A percentile compares a stretch with the other conserved stretches of the same genome.
These are phyloP conservation scores for Dryas drummondii DNA, from an alignment of 306 rosid genomes.

Conservation along the genomic window DNA sequence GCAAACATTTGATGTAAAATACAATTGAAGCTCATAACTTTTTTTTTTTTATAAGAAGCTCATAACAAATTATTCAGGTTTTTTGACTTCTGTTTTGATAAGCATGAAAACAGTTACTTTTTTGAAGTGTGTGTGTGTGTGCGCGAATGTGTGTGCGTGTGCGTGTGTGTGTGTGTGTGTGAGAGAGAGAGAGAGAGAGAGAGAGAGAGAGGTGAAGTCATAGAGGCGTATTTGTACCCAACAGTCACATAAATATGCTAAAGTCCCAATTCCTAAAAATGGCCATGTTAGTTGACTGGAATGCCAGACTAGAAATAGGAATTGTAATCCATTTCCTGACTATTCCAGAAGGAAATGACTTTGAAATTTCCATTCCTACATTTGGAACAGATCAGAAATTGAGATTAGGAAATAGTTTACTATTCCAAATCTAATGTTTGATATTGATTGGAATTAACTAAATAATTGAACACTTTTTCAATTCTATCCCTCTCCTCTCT, in stretches of 20 bases:
- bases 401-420: no score
- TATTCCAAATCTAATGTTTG: no score
- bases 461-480: no score
- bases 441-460: no score
- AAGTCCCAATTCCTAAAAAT: background rate
- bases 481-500: no score
- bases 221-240: background rate
- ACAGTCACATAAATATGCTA: background rate
- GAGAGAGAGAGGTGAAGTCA: background rate
- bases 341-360: no score
- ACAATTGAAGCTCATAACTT: background rate
- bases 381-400: no score
- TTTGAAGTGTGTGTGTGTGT: background rate
- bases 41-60: background rate
- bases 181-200: background rate
- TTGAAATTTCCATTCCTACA: no score
- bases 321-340: no score
- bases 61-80: background rate
- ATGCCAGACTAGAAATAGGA: no score
- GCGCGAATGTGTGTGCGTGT: accelerated
- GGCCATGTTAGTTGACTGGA: background rate
- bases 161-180: background rate
- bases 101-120: background rate
- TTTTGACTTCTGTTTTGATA: background rate
- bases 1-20: background rate